These are phyloP conservation scores for Xylariales sp. DNA, from an alignment of 2,329 filamentous ascomycete species.

Conservation along the genomic window DNA sequence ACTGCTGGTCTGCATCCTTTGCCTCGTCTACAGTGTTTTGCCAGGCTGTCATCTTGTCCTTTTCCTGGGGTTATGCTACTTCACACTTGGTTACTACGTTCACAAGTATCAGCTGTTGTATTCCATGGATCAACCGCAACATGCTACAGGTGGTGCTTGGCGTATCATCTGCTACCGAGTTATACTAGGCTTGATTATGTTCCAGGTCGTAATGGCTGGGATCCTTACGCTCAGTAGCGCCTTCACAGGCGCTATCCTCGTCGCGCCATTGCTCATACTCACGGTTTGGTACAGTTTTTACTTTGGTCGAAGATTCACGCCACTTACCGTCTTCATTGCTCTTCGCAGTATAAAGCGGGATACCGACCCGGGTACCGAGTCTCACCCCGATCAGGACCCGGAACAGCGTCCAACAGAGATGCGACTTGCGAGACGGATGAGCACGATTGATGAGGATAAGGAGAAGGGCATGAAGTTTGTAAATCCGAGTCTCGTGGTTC, in stretches of 20 bases:
- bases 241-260: constrained; percentile 65
- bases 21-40: constrained; percentile 88
- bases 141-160: constrained; percentile 91
- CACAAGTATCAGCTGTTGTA: constrained; percentile 98
- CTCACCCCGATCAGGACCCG: constrained; percentile 37
- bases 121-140: constrained; percentile 95
- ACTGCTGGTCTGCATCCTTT: constrained; percentile 89
- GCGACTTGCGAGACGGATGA: constrained; percentile 45
- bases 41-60: constrained; percentile 76
- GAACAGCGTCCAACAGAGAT: constrained; percentile 30
- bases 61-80: constrained; percentile 78
- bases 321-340: constrained; percentile 88
- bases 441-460: constrained; percentile 67
- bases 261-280: constrained; percentile 70
- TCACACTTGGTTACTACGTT: constrained; percentile 76
- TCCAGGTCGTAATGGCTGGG: constrained; percentile 87
- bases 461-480: constrained; percentile 68
- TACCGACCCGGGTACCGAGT: constrained; percentile 43
- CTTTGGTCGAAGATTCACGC: constrained; percentile 76
- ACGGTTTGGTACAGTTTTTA: constrained; percentile 89
- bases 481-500: constrained; percentile 68
- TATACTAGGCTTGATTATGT: constrained; percentile 79
- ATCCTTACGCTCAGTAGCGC: constrained; percentile 72
- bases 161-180: constrained; percentile 93
- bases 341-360: constrained; percentile 73